phyloP scores from a whole-genome alignment of 345 rosid species.

The Citrus sinensis region DVS_A1.0 CM039163.1:49341501-49342000 shows the following conservation, averaged over 20 bases:
- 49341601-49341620: slow-evolving; percentile 60
- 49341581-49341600: slow-evolving; percentile 58
- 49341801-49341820: background rate
- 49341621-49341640: slow-evolving; percentile 64
- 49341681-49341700: slow-evolving; percentile 1
- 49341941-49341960: slow-evolving; percentile 58
- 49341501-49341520: background rate
- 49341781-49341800: background rate
- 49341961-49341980: background rate
- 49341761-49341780: background rate
- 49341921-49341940: slow-evolving; percentile 94
- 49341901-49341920: slow-evolving; percentile 44
- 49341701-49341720: background rate
- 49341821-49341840: background rate
- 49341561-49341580: slow-evolving; percentile 58
- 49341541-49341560: slow-evolving; percentile 56
- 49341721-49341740: background rate
- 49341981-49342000: slow-evolving; percentile 10
- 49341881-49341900: background rate
- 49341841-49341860: background rate
- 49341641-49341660: slow-evolving; percentile 60
- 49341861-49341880: background rate
- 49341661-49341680: background rate
- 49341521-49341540: slow-evolving; percentile 43
- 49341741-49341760: background rate